Percentiles rank a stretch among this genome's conserved stretches.
Conservation (phyloP, 2,329 filamentous ascomycete genomes). For the Elsinoe necatrix region DNA sequence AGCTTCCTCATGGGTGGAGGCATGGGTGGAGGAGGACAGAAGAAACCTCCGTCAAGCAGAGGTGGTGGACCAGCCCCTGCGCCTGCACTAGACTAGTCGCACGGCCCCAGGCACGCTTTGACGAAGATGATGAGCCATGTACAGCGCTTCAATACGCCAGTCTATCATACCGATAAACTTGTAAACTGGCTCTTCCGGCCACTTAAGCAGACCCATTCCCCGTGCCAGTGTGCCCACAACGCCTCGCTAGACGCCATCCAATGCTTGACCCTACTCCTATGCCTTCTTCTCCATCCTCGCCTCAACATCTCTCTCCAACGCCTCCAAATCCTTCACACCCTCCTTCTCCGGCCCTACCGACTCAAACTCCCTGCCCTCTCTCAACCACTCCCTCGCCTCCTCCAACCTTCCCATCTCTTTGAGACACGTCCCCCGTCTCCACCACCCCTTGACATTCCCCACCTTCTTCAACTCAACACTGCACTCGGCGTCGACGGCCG, state of each 20-base stretch:
- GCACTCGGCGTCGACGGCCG: constrained; percentile 74
- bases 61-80: constrained; percentile 37
- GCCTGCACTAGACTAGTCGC: constrained; percentile 26
- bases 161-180: not conserved
- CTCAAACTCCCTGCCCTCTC: constrained; percentile 72
- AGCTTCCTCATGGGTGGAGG: constrained; percentile 77
- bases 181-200: constrained; percentile 8
- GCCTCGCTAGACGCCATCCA: constrained; percentile 18
- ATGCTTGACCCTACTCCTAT: constrained; percentile 4
- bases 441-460: constrained; percentile 93
- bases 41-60: constrained; percentile 38
- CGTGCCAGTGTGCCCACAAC: constrained; percentile 5
- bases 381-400: constrained; percentile 74
- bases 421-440: constrained; percentile 74
- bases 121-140: constrained; percentile 14
- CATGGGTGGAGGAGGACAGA: constrained; percentile 31
- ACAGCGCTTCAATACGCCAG: constrained; percentile 11
- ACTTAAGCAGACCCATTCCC: not conserved
- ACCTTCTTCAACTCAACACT: constrained; percentile 80
- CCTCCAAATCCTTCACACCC: constrained; percentile 19
- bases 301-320: constrained; percentile 17
- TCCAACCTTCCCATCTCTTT: constrained; percentile 82
- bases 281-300: constrained; percentile 17
- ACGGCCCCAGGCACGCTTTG: not conserved
- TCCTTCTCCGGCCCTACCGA: constrained; percentile 43